phyloP scores from a whole-genome alignment of 345 rosid species.

The Acer negundo region DNA sequence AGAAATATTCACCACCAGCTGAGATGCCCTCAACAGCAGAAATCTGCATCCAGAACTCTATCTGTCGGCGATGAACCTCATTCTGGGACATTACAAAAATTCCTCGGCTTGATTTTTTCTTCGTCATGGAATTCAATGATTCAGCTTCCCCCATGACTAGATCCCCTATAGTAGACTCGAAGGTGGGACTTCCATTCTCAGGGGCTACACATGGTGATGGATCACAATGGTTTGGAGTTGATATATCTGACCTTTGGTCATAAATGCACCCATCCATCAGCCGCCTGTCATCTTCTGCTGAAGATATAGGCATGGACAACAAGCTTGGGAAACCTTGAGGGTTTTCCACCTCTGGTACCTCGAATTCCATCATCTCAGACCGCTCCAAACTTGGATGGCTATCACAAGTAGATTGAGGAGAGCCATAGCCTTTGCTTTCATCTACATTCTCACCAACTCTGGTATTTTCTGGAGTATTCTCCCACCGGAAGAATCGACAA shows the following conservation, averaged over 20 bases:
- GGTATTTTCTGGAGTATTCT: constrained; percentile 6
- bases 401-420: neutral
- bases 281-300: neutral
- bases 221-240: neutral
- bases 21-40: neutral
- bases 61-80: neutral
- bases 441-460: neutral
- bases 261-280: neutral
- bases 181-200: neutral
- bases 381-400: neutral
- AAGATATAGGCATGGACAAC: neutral
- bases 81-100: neutral
- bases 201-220: neutral
- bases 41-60: neutral
- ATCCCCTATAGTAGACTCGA: neutral
- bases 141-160: constrained; percentile 2
- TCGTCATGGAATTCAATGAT: too few relatives aligned
- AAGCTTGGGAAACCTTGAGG: neutral
- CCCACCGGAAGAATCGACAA: constrained; percentile 43
- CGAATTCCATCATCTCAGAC: neutral
- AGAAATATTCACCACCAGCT: constrained; percentile 11
- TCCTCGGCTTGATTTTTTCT: neutral
- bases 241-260: neutral
- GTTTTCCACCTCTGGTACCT: neutral
- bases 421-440: constrained; percentile 2